Conservation (phyloP, 2,329 filamentous ascomycete species). For the Colletotrichum navitas region DNA sequence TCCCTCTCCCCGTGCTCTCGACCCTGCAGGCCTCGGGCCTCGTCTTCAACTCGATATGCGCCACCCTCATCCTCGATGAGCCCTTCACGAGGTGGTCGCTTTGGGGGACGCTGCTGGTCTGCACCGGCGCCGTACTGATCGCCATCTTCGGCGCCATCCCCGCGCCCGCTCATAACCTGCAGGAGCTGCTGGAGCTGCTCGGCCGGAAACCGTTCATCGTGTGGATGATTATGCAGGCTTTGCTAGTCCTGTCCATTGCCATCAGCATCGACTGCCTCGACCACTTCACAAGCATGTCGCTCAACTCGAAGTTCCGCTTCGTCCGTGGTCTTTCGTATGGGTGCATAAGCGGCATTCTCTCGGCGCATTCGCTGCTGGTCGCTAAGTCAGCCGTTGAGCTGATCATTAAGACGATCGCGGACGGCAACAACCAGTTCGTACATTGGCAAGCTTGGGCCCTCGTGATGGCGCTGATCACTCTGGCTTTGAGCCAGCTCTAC, state of each 20-base stretch:
- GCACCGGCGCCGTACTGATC: slow-evolving; percentile 88
- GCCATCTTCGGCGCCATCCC: slow-evolving; percentile 94
- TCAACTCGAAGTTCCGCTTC: slow-evolving; percentile 77
- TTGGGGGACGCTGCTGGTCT: slow-evolving; percentile 89
- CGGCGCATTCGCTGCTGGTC: slow-evolving; percentile 91
- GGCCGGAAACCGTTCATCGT: slow-evolving; percentile 80
- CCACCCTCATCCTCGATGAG: slow-evolving; percentile 90
- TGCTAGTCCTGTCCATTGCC: slow-evolving; percentile 79
- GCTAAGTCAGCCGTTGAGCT: slow-evolving; percentile 98
- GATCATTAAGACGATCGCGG: slow-evolving; percentile 85
- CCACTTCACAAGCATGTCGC: slow-evolving; percentile 64
- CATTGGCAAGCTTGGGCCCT: slow-evolving; percentile 97
- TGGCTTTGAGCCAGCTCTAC: slow-evolving; percentile 92
- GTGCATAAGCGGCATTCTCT: slow-evolving; percentile 90
- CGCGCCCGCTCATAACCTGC: slow-evolving; percentile 88
- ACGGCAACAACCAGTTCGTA: slow-evolving; percentile 92
- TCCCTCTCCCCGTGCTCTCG: slow-evolving; percentile 93
- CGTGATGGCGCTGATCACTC: slow-evolving; percentile 80
- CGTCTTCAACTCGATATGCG: slow-evolving; percentile 99
- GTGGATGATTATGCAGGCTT: slow-evolving; percentile 87
- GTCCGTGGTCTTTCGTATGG: slow-evolving; percentile 89
- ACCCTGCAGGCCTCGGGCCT: slow-evolving; percentile 95
- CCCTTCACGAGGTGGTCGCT: slow-evolving; percentile 96
- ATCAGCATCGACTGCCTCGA: slow-evolving; percentile 70
- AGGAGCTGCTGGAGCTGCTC: slow-evolving; percentile 83